Percentiles rank a stretch among this genome's conserved stretches.
phyloP scores from a whole-genome alignment of 129 eudicot species.

The Heracleum sosnowskyi region DNA sequence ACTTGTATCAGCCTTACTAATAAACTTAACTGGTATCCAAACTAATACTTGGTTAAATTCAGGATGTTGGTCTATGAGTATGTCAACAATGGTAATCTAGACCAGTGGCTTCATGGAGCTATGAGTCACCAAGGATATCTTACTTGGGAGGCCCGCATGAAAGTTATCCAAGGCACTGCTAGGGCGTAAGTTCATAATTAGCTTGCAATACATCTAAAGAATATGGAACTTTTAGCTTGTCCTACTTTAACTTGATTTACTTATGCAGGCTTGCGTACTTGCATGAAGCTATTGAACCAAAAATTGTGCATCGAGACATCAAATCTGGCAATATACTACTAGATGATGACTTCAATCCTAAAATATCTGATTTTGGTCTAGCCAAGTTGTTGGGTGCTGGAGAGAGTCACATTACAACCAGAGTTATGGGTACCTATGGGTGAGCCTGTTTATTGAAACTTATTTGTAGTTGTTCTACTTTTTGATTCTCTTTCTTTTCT shows the following conservation, averaged over 20 bases:
- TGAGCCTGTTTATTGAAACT: not conserved
- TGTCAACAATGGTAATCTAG: constrained; percentile 20
- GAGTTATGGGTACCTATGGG: constrained; percentile 13
- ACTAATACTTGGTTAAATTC: not conserved
- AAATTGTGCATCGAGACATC: constrained; percentile 31
- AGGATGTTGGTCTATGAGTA: constrained; percentile 28
- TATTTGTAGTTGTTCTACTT: not conserved
- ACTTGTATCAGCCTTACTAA: not conserved
- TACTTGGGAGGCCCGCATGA: constrained; percentile 26
- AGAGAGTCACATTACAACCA: constrained; percentile 17
- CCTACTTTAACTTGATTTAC: not conserved
- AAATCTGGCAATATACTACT: constrained; percentile 29
- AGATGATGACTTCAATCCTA: constrained; percentile 27
- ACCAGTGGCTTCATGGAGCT: constrained; percentile 37
- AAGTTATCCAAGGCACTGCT: constrained; percentile 26
- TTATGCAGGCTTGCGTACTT: constrained; percentile 25
- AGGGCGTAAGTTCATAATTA: constrained; percentile 23
- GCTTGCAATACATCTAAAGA: not conserved
- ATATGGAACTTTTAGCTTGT: not conserved
- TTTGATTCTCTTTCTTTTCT: not conserved
- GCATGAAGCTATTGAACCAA: constrained; percentile 35
- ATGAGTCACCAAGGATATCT: constrained; percentile 23
- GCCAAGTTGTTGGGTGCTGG: constrained; percentile 31
- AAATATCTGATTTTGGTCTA: constrained; percentile 30
- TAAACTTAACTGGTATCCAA: not conserved